Percentiles rank a stretch among this genome's conserved stretches.
Evolutionary conservation across 2,329 filamentous ascomycete genomes (phyloP).

Genomic region (Sporothrix pseudoabietina): DNA sequence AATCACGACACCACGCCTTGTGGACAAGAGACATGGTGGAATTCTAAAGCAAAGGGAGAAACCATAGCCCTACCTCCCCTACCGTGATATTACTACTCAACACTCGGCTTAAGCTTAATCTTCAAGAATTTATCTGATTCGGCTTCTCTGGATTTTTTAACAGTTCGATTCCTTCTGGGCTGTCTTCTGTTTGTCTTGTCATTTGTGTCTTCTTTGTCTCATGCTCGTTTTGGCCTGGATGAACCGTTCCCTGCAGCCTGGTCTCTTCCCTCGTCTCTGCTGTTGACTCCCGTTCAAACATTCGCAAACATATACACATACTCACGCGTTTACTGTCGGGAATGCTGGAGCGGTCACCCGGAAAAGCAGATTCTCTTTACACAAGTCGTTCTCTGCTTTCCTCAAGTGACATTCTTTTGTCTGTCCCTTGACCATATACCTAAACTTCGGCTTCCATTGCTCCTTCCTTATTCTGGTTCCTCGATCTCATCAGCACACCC

Average conservation of each 20-base stretch:
- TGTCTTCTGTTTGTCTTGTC: background rate
- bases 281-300: background rate
- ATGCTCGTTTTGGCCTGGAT: background rate
- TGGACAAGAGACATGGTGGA: background rate
- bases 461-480: background rate
- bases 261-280: background rate
- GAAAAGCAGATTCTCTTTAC: conserved; percentile 16
- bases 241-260: background rate
- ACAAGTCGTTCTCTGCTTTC: background rate
- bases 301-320: too few species aligned
- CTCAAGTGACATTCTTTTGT: background rate
- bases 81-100: background rate
- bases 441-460: conserved; percentile 8
- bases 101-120: background rate
- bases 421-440: background rate
- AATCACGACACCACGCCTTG: background rate
- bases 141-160: background rate
- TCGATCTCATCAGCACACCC: background rate
- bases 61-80: conserved; percentile 16
- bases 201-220: background rate
- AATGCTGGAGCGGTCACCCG: background rate
- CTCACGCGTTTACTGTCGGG: background rate
- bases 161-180: background rate
- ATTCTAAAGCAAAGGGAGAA: background rate
- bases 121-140: conserved; percentile 16